Evolutionary conservation across 2,329 filamentous ascomycete species (phyloP), one percentile per base, ranked within the genome.

Genomic region (Epichloe hybrida): DNA sequence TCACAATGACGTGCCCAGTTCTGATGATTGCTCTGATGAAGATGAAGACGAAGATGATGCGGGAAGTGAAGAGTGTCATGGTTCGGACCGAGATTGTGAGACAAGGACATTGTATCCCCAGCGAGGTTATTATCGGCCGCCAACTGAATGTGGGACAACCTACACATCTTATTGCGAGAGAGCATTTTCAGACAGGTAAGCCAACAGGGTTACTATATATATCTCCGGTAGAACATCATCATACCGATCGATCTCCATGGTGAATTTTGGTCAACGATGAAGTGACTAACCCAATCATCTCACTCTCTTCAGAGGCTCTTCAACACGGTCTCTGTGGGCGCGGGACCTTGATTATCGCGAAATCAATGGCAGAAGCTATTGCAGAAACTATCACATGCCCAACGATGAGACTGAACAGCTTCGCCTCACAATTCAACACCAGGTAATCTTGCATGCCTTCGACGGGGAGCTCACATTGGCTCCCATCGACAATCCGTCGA

Each of bases 321-420:
- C 73, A 12, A 76, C 72, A 17, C 66, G 72, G 46, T 76, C 73
- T n/a, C 60, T 76, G 47, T 73, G 70, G 59, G 71, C 70, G 40
- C 63, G 67, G 52, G 73, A 75, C 54, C 68, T 83, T 35, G 73
- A 80, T 59, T 76, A 77, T 55, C 69, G 77, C 50, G 68, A 75
- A 53, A 79, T 84, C 54, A 76, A 84, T 64, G 78, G 73, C 42
- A 76, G 81, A 21, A 73, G 82, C 56, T 82, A 80, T 60, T 81
- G 81, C 58, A 70, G 75, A 36, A 71, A 72, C 36, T 84, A 83
- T 59, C 80, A 72, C 61, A 81, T 84, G 73, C 81, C 81, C 13
- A 83, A 83, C 61, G 81, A 84, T 58, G 77, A 83, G 44, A 66
- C 72, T 44, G 81, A 85, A 59, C 79, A 83, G 62, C 77, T 79